Base-by-base conservation (phyloP, 495 filamentous ascomycete species). In the Daldinia bambusicola region DNA sequence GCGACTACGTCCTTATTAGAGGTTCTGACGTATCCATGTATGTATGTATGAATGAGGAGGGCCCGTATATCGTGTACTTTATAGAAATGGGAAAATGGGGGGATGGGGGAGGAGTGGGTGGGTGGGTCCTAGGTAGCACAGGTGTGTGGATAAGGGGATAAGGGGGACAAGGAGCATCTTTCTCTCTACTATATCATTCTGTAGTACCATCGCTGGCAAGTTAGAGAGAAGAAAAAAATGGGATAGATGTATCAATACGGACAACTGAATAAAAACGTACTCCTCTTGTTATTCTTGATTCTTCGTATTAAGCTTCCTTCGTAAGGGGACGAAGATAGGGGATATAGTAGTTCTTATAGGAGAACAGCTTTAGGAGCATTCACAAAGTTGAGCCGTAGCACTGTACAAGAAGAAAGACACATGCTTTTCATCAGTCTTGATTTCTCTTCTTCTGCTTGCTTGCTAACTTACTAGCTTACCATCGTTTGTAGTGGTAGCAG, bases 401-500 rank as follows among this genome's bases (percentile, higher is more conserved):
- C 8, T 14, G 7, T 22, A 53, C 50, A 53, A 32, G 26, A 32
- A 43, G 40, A 12, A 32, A n/a, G n/a, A 9, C 36, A 26, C 26
- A 26, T 65, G 38, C 41, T 61, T 60, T 70, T 70, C 61, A 70
- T 66, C 61, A 70, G 61, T 70, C 67, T 70, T 70, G 55, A 70
- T 61, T 61, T 57, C 63, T 69, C 58, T 64, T 53, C 45, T 60
- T 55, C 55, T 43, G 31, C 43, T 36, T 50, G 6, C 40, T 53
- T 16, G 32, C 22, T 16, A n/a, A 56, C 22, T 16, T 32, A 56
- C 59, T 58, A 63, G 22, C 18, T 34, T 55, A 50, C 37, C 37
- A 18, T 40, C 8, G 41, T 18, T 30, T 12, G 30, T 66, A 51
- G 63, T 66, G 38, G 63, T 63, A 36, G 14, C n/a, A 43, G 40